These are phyloP conservation scores for Chiua virens DNA, from an alignment of 768 basidiomycete species.

Conservation along the genomic window DNA sequence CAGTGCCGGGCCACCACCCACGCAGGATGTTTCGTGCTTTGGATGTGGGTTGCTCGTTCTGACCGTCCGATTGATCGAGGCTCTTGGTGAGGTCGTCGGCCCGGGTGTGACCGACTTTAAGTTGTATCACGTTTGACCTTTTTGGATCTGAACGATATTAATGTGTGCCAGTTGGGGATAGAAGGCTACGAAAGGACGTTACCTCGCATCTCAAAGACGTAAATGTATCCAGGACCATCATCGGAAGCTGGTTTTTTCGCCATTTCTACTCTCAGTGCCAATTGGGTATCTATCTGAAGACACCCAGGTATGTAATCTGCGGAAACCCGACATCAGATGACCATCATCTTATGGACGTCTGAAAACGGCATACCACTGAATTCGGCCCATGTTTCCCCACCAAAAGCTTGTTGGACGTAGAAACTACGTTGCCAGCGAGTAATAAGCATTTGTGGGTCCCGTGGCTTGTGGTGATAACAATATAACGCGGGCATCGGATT, in stretches of 20 bases:
- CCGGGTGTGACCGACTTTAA: constrained; percentile 68
- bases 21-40: constrained; percentile 65
- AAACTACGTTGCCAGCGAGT: no score
- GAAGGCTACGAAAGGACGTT: constrained; percentile 8
- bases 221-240: constrained; percentile 79
- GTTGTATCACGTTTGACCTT: constrained; percentile 45
- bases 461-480: no score
- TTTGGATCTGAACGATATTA: constrained; percentile 29
- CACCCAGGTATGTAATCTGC: constrained; percentile 73
- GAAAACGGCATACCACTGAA: constrained; percentile 49
- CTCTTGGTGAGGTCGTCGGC: constrained; percentile 71
- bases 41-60: constrained; percentile 62
- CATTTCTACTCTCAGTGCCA: constrained; percentile 56
- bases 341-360: no score
- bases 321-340: constrained; percentile 6
- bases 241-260: constrained; percentile 48
- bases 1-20: constrained; percentile 69
- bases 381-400: no score
- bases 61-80: constrained; percentile 70
- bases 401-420: constrained; percentile 47
- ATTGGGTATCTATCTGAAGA: constrained; percentile 58
- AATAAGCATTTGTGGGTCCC: no score
- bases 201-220: constrained; percentile 80
- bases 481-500: constrained; percentile 41
- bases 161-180: not conserved